A percentile compares a stretch with the other conserved stretches of the same genome.
Conservation (phyloP, 1,284 basidiomycete species). For the Puccinia coronata region DNA sequence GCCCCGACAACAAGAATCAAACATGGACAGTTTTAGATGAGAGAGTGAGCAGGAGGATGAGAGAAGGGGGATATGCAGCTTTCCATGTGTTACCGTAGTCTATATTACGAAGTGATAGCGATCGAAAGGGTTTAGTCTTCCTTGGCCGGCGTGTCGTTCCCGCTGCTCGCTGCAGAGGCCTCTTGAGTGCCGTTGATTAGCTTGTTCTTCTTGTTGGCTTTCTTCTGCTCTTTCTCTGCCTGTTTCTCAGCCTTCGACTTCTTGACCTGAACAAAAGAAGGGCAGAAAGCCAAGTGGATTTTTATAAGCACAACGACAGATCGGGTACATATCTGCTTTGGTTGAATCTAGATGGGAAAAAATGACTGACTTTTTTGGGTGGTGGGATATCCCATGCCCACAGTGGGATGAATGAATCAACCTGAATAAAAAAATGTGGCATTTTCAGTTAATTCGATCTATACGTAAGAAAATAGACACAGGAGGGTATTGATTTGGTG, state of each 20-base stretch:
- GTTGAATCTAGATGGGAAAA: not conserved
- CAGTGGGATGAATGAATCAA: slow-evolving; percentile 94
- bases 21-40: not conserved
- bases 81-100: slow-evolving; percentile 3
- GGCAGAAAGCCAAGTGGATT: not conserved
- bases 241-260: slow-evolving; percentile 41
- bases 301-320: not conserved
- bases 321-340: not conserved
- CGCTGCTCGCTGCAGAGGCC: slow-evolving; percentile 3
- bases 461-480: not conserved
- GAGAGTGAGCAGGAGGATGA: not conserved
- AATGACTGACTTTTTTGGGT: slow-evolving; percentile 65
- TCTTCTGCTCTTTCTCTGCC: slow-evolving; percentile 43
- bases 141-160: slow-evolving; percentile 14
- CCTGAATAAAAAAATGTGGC: slow-evolving; percentile 62
- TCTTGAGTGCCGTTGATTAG: not conserved
- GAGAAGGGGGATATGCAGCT: not conserved
- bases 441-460: not conserved
- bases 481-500: not conserved
- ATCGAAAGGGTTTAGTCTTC: not conserved
- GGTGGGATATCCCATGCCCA: slow-evolving; percentile 94
- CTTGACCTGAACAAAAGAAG: slow-evolving; percentile 17
- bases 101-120: too few relatives aligned
- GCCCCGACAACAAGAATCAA: not conserved
- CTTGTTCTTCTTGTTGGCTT: slow-evolving; percentile 38